These are phyloP conservation scores for Hymenoscyphus occultus DNA, from an alignment of 2,329 filamentous ascomycete genomes.

Conservation along the genomic window DNA sequence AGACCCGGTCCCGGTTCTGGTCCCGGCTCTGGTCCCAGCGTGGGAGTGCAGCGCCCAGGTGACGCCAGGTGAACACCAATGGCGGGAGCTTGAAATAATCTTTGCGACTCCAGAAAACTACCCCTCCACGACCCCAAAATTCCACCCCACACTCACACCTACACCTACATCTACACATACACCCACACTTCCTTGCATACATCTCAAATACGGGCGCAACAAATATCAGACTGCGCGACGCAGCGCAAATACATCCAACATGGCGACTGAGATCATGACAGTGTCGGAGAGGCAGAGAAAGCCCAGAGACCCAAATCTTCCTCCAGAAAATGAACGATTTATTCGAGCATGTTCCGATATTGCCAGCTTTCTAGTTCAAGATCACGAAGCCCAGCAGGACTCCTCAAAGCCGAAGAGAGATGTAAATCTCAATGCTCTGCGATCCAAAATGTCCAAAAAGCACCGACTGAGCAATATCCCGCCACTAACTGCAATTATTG, in stretches of 20 bases:
- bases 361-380: constrained; percentile 88
- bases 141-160: background rate
- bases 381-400: constrained; percentile 80
- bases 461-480: constrained; percentile 85
- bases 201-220: background rate
- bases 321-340: constrained; percentile 92
- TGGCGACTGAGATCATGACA: constrained; percentile 60
- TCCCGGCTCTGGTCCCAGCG: background rate
- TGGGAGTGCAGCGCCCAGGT: no score
- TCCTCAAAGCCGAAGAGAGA: constrained; percentile 72
- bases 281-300: constrained; percentile 49
- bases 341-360: constrained; percentile 94
- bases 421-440: constrained; percentile 86
- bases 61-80: background rate
- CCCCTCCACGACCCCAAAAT: constrained; percentile 5
- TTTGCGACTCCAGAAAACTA: constrained; percentile 7
- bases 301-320: constrained; percentile 70
- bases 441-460: constrained; percentile 87
- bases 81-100: constrained; percentile 3
- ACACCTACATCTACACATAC: no score
- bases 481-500: constrained; percentile 93
- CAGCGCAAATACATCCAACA: constrained; percentile 29
- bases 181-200: background rate
- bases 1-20: background rate
- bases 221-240: background rate